Conservation (phyloP, 495 filamentous ascomycete genomes). For the Clavariopsis aquatica region DNA sequence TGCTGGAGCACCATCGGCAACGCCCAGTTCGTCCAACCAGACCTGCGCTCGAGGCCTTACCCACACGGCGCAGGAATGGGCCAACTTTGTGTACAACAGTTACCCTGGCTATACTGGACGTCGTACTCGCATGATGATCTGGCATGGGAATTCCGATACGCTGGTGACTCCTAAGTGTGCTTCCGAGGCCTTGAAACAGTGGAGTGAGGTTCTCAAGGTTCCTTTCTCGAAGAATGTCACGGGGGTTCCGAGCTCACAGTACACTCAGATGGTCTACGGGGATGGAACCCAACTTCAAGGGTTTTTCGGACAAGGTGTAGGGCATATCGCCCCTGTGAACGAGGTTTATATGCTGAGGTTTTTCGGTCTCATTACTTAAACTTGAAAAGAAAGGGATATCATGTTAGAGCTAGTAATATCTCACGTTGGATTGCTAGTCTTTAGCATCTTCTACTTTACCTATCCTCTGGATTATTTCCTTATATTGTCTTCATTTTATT, state of each 20-base stretch:
- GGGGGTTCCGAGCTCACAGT: constrained; percentile 43
- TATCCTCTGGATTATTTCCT: too few species aligned
- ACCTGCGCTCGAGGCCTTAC: constrained; percentile 52
- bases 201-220: constrained; percentile 52
- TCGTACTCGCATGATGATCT: constrained; percentile 50
- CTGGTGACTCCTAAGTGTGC: constrained; percentile 38
- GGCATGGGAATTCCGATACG: constrained; percentile 54
- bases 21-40: constrained; percentile 40
- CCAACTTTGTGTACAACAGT: constrained; percentile 48
- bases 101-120: constrained; percentile 51
- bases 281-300: constrained; percentile 27
- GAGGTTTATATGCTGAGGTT: constrained; percentile 18
- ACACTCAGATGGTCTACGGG: constrained; percentile 58
- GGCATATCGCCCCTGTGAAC: constrained; percentile 21
- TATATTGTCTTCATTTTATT: too few species aligned
- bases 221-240: constrained; percentile 40
- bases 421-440: neutral
- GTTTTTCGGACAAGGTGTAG: constrained; percentile 28
- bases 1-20: constrained; percentile 43
- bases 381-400: too few species aligned
- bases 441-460: too few species aligned
- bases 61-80: constrained; percentile 52
- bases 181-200: constrained; percentile 55
- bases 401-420: too few species aligned
- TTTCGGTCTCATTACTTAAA: constrained; percentile 9